Evolutionary conservation across 306 rosid species (phyloP), one percentile per base, ranked within the genome.

Genomic region (Begonia fuchsioides): DNA sequence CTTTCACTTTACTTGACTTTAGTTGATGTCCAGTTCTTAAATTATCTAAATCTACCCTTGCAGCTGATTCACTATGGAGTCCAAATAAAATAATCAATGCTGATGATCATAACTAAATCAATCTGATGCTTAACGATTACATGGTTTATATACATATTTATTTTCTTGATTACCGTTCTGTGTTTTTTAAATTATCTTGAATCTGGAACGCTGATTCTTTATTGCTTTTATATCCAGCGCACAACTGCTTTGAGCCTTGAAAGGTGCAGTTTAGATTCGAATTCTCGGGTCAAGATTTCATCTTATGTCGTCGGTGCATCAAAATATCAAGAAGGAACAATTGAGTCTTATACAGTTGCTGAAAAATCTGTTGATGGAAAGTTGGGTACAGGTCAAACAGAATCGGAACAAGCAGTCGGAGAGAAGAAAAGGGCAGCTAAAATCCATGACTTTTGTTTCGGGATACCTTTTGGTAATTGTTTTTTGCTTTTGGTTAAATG

Each of bases 401-500:
- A 13, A 2, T 69, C 14, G 17, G 79, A 59, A 63, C 16, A 47
- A 13, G 61, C 12, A 56, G 71, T 43, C 17, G 35, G 18, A 59
- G 72, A 72, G 49, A 78, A 44, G 32, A 68, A 70, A 68, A 56
- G 59, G 38, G 56, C 77, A 13, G 93, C 95, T 3, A 84, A 78
- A 71, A 72, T 88, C 57, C 97, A 88, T 70, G 97, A 88, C 66
- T 88, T 88, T 64, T 88, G 97, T 71, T 88, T 88, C 12, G 97
- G 95, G 54, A 84, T 88, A 67, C 97, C 97, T 40, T 88, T 78
- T 56, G 97, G 97, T 78, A 52, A 70, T 80, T 68, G 54, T 61
- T 55, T 46, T 55, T 39, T 15, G 43, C 7, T 43, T 60, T 65
- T 50, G 61, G 26, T 10, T 51, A 35, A 12, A 32, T 13, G 10